These are phyloP conservation scores for Aspergillus conjunctus DNA, from an alignment of 495 filamentous ascomycete genomes.

Conservation along the genomic window DNA sequence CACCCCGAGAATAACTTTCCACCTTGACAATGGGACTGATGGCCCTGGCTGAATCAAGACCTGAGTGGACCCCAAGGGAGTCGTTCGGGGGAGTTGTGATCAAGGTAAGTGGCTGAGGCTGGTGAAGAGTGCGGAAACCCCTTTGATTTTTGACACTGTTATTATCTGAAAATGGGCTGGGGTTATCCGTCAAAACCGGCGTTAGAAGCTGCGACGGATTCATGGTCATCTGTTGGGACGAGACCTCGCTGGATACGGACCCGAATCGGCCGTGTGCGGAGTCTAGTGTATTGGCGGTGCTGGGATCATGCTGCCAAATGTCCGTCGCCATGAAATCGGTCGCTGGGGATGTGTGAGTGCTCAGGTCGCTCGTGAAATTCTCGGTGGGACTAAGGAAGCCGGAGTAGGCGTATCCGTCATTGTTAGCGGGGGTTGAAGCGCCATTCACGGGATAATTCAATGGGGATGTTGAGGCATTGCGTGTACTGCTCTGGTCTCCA, in stretches of 20 bases:
- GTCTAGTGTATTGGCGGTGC: background rate
- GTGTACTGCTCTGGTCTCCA: conserved; percentile 21
- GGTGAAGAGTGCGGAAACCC: conserved; percentile 5
- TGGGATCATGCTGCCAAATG: conserved; percentile 21
- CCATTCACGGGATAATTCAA: conserved; percentile 8
- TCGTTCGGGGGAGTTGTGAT: conserved; percentile 31
- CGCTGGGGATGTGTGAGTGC: conserved; percentile 25
- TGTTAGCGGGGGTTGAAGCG: conserved; percentile 9
- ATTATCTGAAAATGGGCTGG: conserved; percentile 23
- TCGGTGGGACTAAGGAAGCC: conserved; percentile 29
- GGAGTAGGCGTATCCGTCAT: conserved; percentile 23
- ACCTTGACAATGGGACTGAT: conserved; percentile 52
- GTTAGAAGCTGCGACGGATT: conserved; percentile 27
- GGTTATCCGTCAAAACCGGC: conserved; percentile 24
- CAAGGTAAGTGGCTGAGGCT: conserved; percentile 21
- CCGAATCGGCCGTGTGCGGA: conserved; percentile 1
- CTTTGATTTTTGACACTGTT: conserved; percentile 10
- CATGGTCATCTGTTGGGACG: conserved; percentile 22
- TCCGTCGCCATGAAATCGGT: conserved; percentile 17
- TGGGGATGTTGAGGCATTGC: conserved; percentile 18
- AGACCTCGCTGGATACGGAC: conserved; percentile 9
- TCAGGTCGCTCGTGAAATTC: conserved; percentile 26
- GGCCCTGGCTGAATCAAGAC: conserved; percentile 31
- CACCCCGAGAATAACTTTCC: conserved; percentile 48
- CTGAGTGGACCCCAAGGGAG: conserved; percentile 19